Conservation (phyloP, 176 grass and related monocot genomes). For the Pharus latifolius region DNA sequence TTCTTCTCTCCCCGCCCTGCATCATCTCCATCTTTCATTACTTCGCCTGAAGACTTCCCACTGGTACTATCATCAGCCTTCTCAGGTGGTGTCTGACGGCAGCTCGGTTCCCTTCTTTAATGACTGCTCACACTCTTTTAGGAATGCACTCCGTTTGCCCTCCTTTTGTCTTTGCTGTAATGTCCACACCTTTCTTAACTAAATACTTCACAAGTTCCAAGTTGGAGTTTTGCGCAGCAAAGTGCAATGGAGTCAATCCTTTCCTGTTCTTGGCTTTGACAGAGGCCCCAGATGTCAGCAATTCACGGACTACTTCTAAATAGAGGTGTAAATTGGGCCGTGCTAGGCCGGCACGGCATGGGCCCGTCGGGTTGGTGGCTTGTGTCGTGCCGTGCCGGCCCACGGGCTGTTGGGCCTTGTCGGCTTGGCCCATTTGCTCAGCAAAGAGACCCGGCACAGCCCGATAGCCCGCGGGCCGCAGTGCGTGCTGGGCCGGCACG, state of each 20-base stretch:
- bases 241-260: constrained; percentile 69
- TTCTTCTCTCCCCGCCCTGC: constrained; percentile 41
- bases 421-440: no score
- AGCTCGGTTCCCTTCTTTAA: constrained; percentile 38
- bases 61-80: constrained; percentile 9
- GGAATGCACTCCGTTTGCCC: constrained; percentile 58
- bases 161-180: constrained; percentile 65
- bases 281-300: constrained; percentile 55
- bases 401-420: no score
- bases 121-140: constrained; percentile 54
- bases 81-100: background rate
- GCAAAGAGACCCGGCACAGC: no score
- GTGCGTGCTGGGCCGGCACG: no score
- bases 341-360: no score
- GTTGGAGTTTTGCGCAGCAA: constrained; percentile 76
- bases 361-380: no score
- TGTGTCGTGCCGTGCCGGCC: no score
- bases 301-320: constrained; percentile 55
- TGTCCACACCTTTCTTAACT: constrained; percentile 51
- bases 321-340: no score
- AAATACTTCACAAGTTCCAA: constrained; percentile 79
- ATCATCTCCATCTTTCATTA: constrained; percentile 15
- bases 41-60: constrained; percentile 19
- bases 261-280: constrained; percentile 88
- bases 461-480: no score